Conservation (phyloP, 2,329 filamentous ascomycete species). For the Metarhizium anisopliae region DNA sequence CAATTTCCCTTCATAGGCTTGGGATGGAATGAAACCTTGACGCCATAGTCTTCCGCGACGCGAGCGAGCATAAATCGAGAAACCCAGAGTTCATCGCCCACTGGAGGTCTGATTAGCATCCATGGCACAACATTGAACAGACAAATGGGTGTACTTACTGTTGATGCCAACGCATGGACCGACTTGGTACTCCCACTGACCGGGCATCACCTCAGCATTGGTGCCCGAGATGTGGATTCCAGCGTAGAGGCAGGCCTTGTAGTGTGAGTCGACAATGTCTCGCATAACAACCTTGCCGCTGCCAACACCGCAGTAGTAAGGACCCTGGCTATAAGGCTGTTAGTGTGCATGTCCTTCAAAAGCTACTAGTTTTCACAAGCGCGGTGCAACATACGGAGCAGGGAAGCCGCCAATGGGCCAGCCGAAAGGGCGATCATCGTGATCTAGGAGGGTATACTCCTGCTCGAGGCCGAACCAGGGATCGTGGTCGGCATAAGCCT, state of each 20-base stretch:
- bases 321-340: slow-evolving; percentile 22
- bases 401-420: slow-evolving; percentile 65
- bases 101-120: slow-evolving; percentile 25
- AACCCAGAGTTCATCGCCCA: slow-evolving; percentile 96
- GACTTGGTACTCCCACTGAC: slow-evolving; percentile 97
- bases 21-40: slow-evolving; percentile 88
- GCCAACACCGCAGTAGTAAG: slow-evolving; percentile 76
- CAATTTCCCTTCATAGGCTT: slow-evolving; percentile 90
- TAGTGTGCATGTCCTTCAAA: background rate
- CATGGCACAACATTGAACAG: background rate
- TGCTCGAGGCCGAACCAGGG: slow-evolving; percentile 99
- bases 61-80: slow-evolving; percentile 73
- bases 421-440: slow-evolving; percentile 82
- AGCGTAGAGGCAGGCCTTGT: slow-evolving; percentile 66
- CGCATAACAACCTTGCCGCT: slow-evolving; percentile 95
- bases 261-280: slow-evolving; percentile 76
- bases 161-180: slow-evolving; percentile 81
- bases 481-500: slow-evolving; percentile 69
- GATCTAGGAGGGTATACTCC: slow-evolving; percentile 77
- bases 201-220: slow-evolving; percentile 87
- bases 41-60: slow-evolving; percentile 92
- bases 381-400: slow-evolving; percentile 44
- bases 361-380: background rate
- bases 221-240: slow-evolving; percentile 93
- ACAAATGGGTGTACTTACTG: slow-evolving; percentile 41